Evolutionary conservation across 352 stramenopile genomes (phyloP).

Genomic region (Pythium volutum): DNA sequence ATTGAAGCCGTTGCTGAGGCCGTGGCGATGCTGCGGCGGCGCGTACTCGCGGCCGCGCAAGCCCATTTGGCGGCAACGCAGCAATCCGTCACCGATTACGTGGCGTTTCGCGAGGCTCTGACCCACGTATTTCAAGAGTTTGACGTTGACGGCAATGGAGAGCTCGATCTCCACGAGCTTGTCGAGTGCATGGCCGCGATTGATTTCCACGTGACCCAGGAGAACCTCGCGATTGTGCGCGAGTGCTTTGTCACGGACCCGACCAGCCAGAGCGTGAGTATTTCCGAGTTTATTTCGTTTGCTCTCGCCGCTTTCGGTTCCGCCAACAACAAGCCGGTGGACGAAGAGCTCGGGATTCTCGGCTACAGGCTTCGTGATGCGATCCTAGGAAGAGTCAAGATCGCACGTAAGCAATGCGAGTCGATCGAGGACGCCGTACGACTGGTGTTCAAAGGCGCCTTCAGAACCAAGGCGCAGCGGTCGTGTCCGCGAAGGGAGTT

Average conservation of each 20-base stretch:
- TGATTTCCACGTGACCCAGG: constrained; percentile 35
- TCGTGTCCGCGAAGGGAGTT: constrained; percentile 37
- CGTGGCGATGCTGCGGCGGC: constrained; percentile 34
- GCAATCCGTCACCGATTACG: constrained; percentile 36
- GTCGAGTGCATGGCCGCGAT: constrained; percentile 49
- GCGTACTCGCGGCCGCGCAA: constrained; percentile 40
- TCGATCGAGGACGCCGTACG: constrained; percentile 55
- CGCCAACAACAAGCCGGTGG: background rate
- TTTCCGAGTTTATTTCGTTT: constrained; percentile 76
- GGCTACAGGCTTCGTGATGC: constrained; percentile 42
- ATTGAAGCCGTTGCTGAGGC: constrained; percentile 38
- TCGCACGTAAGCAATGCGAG: constrained; percentile 31
- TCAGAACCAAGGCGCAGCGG: constrained; percentile 21
- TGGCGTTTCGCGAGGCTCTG: constrained; percentile 52
- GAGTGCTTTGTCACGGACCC: constrained; percentile 46
- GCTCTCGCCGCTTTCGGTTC: constrained; percentile 29
- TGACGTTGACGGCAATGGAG: constrained; percentile 48
- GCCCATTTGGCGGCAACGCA: constrained; percentile 26
- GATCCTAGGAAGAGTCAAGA: constrained; percentile 38
- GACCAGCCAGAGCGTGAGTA: constrained; percentile 40
- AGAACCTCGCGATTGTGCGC: constrained; percentile 46
- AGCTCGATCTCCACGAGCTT: constrained; percentile 54
- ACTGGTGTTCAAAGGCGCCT: constrained; percentile 48
- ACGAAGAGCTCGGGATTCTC: constrained; percentile 50
- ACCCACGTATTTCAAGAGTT: constrained; percentile 50